phyloP scores from a whole-genome alignment of 2,329 filamentous ascomycete species.

The Fusarium armeniacum region DNA sequence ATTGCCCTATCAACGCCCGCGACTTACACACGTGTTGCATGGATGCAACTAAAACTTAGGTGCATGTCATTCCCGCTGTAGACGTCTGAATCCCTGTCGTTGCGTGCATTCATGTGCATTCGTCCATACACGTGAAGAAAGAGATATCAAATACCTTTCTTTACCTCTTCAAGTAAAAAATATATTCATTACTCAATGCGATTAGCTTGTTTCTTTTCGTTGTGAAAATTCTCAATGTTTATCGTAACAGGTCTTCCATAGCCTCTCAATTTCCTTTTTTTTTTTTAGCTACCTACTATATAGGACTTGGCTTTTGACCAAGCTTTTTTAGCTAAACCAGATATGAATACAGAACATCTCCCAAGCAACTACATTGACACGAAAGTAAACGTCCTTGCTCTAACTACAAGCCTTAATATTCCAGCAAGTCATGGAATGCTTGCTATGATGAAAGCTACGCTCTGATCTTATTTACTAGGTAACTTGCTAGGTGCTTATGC shows the following conservation, averaged over 20 bases:
- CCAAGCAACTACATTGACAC: slow-evolving; percentile 22
- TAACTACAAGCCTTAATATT: slow-evolving; percentile 11
- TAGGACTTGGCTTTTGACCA: slow-evolving; percentile 30
- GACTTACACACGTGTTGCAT: slow-evolving; percentile 38
- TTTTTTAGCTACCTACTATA: background rate
- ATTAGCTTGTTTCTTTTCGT: background rate
- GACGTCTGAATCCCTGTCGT: slow-evolving; percentile 21
- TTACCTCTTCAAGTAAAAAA: background rate
- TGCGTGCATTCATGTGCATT: slow-evolving; percentile 34
- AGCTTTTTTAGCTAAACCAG: slow-evolving; percentile 26
- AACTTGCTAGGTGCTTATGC: background rate
- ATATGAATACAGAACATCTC: slow-evolving; percentile 29
- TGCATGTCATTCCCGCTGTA: slow-evolving; percentile 29
- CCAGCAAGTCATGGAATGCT: slow-evolving; percentile 11
- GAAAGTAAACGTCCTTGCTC: slow-evolving; percentile 10
- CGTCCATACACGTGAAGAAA: slow-evolving; percentile 36
- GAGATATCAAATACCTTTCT: background rate
- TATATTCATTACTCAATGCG: background rate
- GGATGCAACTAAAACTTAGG: slow-evolving; percentile 28
- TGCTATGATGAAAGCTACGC: slow-evolving; percentile 5
- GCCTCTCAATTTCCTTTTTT: slow-evolving; percentile 2
- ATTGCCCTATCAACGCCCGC: slow-evolving; percentile 42
- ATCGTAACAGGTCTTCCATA: background rate
- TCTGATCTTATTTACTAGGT: background rate
- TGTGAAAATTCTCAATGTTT: background rate